Evolutionary conservation across 1,284 basidiomycete species (phyloP).

Genomic region (Cutaneotrichosporon mucoides): DNA sequence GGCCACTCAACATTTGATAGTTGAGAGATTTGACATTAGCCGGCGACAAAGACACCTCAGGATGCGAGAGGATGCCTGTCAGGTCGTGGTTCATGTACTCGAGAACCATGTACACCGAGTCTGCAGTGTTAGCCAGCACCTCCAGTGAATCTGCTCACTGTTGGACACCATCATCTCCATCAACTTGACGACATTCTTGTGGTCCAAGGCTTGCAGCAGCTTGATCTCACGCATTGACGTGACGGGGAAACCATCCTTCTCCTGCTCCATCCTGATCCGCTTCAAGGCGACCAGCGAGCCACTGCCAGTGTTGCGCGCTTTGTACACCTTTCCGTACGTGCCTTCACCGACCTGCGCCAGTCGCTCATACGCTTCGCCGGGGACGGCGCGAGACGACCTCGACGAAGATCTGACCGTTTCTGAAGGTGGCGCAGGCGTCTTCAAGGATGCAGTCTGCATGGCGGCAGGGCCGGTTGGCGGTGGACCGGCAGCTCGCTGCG

Average conservation of each 20-base stretch:
- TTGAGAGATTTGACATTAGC: constrained; percentile 94
- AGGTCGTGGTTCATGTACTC: constrained; percentile 99
- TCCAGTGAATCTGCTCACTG: constrained; percentile 56
- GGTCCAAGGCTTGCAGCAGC: constrained; percentile 82
- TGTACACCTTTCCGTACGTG: constrained; percentile 99
- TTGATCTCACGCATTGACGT: constrained; percentile 99
- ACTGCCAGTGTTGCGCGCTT: constrained; percentile 77
- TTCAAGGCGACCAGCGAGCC: constrained; percentile 84
- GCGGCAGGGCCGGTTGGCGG: too few relatives aligned
- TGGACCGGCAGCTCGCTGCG: too few relatives aligned
- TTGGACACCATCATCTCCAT: constrained; percentile 99
- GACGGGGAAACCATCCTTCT: constrained; percentile 96
- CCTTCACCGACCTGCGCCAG: constrained; percentile 96
- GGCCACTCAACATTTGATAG: constrained; percentile 86
- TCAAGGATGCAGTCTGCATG: background rate
- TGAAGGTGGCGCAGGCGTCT: too few relatives aligned
- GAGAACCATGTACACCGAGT: constrained; percentile 97
- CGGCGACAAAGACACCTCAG: constrained; percentile 72
- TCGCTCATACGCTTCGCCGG: constrained; percentile 67
- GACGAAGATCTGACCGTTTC: too few relatives aligned
- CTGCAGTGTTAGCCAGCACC: constrained; percentile 49
- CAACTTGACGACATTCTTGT: constrained; percentile 82
- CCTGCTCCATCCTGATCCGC: constrained; percentile 95
- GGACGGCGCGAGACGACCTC: background rate
- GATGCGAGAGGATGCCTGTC: constrained; percentile 90